Conservation (phyloP, 371 early-diverging fungal species). For the Cladochytrium tenue region DNA sequence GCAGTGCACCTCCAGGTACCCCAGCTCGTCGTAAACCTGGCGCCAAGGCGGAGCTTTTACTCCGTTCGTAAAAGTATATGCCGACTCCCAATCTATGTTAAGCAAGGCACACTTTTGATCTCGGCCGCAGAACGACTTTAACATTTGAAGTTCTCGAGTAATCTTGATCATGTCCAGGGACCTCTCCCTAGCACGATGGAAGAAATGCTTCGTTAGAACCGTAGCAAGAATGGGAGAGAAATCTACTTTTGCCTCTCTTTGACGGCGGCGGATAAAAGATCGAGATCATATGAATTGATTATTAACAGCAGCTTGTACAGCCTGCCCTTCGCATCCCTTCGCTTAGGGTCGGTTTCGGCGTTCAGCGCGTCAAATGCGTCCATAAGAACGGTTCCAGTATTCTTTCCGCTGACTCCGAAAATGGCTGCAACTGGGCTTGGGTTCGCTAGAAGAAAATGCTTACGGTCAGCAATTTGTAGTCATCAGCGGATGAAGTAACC, state of each 20-base stretch:
- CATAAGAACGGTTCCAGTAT: conserved; percentile 28
- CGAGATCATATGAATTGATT: conserved; percentile 48
- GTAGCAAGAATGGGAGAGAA: not conserved
- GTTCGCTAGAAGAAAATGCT: conserved; percentile 43
- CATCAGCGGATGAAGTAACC: not conserved
- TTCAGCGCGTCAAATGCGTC: conserved; percentile 49
- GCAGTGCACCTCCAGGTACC: conserved; percentile 45
- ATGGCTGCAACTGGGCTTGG: conserved; percentile 43
- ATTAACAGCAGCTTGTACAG: conserved; percentile 52
- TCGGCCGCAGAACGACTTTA: conserved; percentile 45
- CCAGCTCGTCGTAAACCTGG: conserved; percentile 53
- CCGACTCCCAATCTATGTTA: conserved; percentile 50
- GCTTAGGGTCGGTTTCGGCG: conserved; percentile 37
- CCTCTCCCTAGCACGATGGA: conserved; percentile 35
- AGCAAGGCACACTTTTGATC: conserved; percentile 35
- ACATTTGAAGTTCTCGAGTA: conserved; percentile 49
- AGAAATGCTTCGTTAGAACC: no score
- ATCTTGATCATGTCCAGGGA: conserved; percentile 43
- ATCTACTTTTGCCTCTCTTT: conserved; percentile 31
- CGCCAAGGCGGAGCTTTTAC: conserved; percentile 57
- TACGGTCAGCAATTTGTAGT: no score
- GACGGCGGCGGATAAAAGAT: conserved; percentile 42
- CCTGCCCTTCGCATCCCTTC: conserved; percentile 36
- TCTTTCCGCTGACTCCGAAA: conserved; percentile 38
- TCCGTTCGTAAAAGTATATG: conserved; percentile 58